These are phyloP conservation scores for Eimeria falciformis DNA, from an alignment of 169 alveolate species.

Conservation along the genomic window DNA sequence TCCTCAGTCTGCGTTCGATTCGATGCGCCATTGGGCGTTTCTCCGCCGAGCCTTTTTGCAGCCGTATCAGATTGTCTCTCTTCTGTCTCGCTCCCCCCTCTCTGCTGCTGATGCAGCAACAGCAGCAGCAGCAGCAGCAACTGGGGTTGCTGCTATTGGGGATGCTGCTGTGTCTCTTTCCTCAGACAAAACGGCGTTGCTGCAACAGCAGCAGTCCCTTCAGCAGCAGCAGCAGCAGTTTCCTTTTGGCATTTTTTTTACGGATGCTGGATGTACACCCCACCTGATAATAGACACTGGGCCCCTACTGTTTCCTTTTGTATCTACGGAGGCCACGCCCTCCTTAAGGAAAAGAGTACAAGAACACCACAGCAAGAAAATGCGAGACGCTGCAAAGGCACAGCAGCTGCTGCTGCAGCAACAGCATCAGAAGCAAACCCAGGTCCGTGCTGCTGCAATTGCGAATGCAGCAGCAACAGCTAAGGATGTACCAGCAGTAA, in stretches of 20 bases:
- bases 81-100: neutral
- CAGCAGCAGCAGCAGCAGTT: constrained; percentile 31
- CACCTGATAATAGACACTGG: neutral
- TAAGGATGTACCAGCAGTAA: neutral
- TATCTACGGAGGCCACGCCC: neutral
- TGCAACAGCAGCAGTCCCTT: constrained; percentile 6
- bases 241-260: constrained; percentile 48
- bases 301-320: neutral
- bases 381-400: neutral
- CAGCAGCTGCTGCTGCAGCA: constrained; percentile 21
- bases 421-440: constrained; percentile 2
- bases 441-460: too few species aligned
- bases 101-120: constrained; percentile 14
- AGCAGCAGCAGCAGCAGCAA: constrained; percentile 21
- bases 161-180: constrained; percentile 14
- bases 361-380: neutral
- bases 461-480: constrained; percentile 40
- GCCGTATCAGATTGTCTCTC: constrained; percentile 6
- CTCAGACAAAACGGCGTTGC: neutral
- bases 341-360: neutral
- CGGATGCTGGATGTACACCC: constrained; percentile 1
- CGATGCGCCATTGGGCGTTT: constrained; percentile 56
- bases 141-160: neutral
- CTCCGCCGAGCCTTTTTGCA: constrained; percentile 55
- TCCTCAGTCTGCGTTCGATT: constrained; percentile 34